These are phyloP conservation scores for Bryum argenteum DNA, from an alignment of 225 moss, liverwort and hornwort species.

Conservation along the genomic window DNA sequence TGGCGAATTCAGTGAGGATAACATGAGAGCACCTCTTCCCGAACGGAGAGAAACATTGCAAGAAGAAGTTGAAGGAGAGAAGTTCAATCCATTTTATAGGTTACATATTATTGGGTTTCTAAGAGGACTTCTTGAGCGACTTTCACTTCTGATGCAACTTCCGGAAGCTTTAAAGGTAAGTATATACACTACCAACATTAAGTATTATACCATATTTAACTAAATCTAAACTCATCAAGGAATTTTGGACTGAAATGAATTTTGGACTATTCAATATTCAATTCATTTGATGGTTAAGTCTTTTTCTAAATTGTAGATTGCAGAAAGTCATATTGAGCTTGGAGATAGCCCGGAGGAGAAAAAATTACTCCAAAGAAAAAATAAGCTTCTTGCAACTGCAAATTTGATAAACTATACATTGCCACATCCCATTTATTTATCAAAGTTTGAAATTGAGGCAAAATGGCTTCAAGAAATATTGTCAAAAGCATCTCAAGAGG, in stretches of 20 bases:
- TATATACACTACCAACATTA: not conserved
- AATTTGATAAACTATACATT: constrained; percentile 67
- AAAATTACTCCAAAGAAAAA: constrained; percentile 38
- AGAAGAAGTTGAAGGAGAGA: constrained; percentile 24
- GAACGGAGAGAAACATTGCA: not conserved
- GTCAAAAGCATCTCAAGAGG: constrained; percentile 59
- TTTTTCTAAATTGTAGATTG: constrained; percentile 32
- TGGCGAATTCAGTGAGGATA: not conserved
- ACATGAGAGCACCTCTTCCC: not conserved
- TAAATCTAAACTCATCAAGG: too few relatives aligned
- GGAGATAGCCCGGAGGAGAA: constrained; percentile 39
- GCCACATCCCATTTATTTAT: constrained; percentile 53
- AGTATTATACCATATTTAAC: not conserved
- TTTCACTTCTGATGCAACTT: constrained; percentile 55
- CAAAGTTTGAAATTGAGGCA: constrained; percentile 72
- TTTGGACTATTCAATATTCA: too few relatives aligned
- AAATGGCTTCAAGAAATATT: constrained; percentile 62
- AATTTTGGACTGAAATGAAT: too few relatives aligned
- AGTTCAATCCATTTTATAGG: constrained; percentile 31
- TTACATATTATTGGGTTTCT: constrained; percentile 62
- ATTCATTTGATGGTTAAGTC: too few relatives aligned
- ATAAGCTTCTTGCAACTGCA: constrained; percentile 45
- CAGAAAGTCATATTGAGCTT: constrained; percentile 56
- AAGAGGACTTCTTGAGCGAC: constrained; percentile 57
- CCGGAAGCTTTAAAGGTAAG: constrained; percentile 53